These are phyloP conservation scores for Xerocomellus intermedius DNA, from an alignment of 768 basidiomycete genomes.

Conservation along the genomic window DNA sequence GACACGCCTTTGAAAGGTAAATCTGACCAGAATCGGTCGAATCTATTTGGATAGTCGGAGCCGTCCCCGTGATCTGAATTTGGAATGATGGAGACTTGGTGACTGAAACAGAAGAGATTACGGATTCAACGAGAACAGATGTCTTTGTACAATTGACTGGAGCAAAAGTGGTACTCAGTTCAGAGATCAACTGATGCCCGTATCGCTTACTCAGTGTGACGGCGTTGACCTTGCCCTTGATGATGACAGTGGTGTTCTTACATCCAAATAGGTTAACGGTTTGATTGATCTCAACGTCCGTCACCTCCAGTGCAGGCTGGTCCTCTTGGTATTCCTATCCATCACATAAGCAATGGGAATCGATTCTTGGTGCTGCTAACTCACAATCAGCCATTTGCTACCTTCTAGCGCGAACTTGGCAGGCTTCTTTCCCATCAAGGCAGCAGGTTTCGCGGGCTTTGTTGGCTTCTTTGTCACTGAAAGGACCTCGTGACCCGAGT, in stretches of 20 bases:
- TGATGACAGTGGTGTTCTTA: slow-evolving; percentile 76
- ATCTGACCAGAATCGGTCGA: slow-evolving; percentile 94
- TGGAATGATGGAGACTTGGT: slow-evolving; percentile 93
- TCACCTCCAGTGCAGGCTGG: slow-evolving; percentile 66
- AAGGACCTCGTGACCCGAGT: neutral
- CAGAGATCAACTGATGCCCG: neutral
- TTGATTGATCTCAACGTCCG: slow-evolving; percentile 76
- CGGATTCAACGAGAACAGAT: slow-evolving; percentile 84
- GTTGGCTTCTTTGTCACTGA: slow-evolving; percentile 59
- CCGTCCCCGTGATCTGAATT: slow-evolving; percentile 84
- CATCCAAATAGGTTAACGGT: slow-evolving; percentile 88
- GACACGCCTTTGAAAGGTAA: slow-evolving; percentile 81
- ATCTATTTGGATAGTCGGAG: slow-evolving; percentile 92
- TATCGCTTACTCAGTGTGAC: slow-evolving; percentile 69
- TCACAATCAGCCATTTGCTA: slow-evolving; percentile 89
- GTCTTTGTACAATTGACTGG: slow-evolving; percentile 88
- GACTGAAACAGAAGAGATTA: slow-evolving; percentile 86
- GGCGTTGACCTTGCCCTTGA: slow-evolving; percentile 95
- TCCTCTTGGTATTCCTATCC: slow-evolving; percentile 89
- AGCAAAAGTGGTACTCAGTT: slow-evolving; percentile 2
- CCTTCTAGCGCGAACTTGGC: slow-evolving; percentile 87
- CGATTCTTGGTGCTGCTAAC: slow-evolving; percentile 21
- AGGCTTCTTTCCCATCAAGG: slow-evolving; percentile 87
- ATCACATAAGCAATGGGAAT: slow-evolving; percentile 1
- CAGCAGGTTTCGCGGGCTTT: slow-evolving; percentile 82